Evolutionary conservation across 208 protist species (phyloP).

Genomic region (Angomonas deanei): DNA sequence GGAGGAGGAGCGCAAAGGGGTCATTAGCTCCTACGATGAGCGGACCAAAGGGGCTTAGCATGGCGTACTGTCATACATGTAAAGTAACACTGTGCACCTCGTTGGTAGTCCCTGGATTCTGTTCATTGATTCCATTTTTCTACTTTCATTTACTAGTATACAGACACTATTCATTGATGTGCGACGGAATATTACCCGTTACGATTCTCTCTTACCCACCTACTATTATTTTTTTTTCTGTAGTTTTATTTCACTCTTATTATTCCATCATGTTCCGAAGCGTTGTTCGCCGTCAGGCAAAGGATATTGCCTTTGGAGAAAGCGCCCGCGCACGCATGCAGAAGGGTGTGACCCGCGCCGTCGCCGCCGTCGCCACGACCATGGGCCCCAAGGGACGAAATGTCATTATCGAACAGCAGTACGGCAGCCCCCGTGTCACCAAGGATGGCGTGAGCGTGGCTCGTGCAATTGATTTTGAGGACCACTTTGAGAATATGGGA

Average conservation of each 20-base stretch:
- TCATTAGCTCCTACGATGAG: slow-evolving; percentile 64
- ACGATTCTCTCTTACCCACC: not conserved
- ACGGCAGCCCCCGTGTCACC: slow-evolving; percentile 98
- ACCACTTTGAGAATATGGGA: slow-evolving; percentile 98
- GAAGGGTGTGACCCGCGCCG: slow-evolving; percentile 93
- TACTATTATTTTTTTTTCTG: not conserved
- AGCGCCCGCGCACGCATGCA: slow-evolving; percentile 92
- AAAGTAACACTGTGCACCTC: not conserved
- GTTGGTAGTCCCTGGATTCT: not conserved
- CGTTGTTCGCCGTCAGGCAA: slow-evolving; percentile 21
- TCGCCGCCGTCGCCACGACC: slow-evolving; percentile 96
- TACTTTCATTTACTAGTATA: not conserved
- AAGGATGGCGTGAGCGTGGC: slow-evolving; percentile 99
- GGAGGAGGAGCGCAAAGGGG: slow-evolving; percentile 41
- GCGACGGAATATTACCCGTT: not conserved
- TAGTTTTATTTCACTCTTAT: not conserved
- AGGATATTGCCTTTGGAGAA: slow-evolving; percentile 94
- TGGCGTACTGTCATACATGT: not conserved
- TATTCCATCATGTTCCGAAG: slow-evolving; percentile 5
- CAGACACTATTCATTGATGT: not conserved
- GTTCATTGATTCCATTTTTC: not conserved
- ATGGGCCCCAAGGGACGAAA: slow-evolving; percentile 99
- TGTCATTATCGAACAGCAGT: slow-evolving; percentile 98
- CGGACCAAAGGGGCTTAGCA: slow-evolving; percentile 7
- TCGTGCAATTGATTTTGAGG: slow-evolving; percentile 97